Evolutionary conservation across 78 protist genomes (phyloP), one percentile per base, ranked within the genome.

Genomic region (Reticulomyxa filosa): DNA sequence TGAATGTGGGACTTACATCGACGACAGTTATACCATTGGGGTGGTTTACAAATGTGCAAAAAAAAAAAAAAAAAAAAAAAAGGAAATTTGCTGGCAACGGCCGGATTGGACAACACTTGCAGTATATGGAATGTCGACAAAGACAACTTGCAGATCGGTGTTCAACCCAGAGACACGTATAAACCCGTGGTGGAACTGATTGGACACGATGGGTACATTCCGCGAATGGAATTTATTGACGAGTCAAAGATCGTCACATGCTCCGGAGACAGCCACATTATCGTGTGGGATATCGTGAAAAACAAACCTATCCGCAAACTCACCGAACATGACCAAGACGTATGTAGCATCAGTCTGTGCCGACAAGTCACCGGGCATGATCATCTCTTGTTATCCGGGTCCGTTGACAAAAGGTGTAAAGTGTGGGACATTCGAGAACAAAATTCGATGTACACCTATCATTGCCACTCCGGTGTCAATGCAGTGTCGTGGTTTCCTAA

Each of bases 201-300:
- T 11, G 68, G n/a, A 4, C 75, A 71, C 69, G 42, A 10, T 0
- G 82, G 83, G 37, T 91, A 88, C 69, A 74, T 91, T 17, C 81
- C 93, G 20, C 88, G 93, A 83, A 82, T 89, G 48, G 75, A 89
- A 38, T 91, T 91, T 77, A 66, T 91, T 36, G 42, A 57, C 11
- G 91, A 85, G 36, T 61, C 3, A 37, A 2, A 69, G 46, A 80
- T 87, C 55, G 34, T 87, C 25, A 86, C 94, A 22, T 30, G 71
- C 0, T 76, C 85, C 32, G 94, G 92, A 46, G 94, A 88, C 66
- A 72, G 50, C 80, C 72, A 77, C 13, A 81, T 87, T 67, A 82
- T 78, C 23, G 66, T 81, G 57, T 90, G 97, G 97, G 97, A 90
- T 72, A 68, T 88, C 38, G 89, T 85, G 62, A 63, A 65, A 26